Evolutionary conservation across 2,329 filamentous ascomycete genomes (phyloP).

Genomic region (Chlorencoelia australis): DNA sequence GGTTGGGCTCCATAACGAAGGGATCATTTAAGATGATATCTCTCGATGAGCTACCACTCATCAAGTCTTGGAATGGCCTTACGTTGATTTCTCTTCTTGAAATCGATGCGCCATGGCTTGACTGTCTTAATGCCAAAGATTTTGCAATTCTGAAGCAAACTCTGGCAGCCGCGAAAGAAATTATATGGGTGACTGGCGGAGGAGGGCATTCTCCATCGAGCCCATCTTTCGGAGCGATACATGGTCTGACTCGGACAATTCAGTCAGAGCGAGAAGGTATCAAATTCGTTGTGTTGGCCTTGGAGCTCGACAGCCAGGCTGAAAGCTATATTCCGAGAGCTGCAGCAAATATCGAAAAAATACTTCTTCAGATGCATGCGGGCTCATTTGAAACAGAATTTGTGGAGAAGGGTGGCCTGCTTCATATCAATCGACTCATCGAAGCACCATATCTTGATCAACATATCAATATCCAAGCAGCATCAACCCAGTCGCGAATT

Average conservation of each 20-base stretch:
- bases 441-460: not conserved
- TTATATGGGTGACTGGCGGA: not conserved
- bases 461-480: not conserved
- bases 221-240: not conserved
- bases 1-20: no score
- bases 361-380: no score
- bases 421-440: not conserved
- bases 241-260: not conserved
- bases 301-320: not conserved
- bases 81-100: not conserved
- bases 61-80: not conserved
- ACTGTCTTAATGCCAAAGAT: not conserved
- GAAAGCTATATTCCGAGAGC: no score
- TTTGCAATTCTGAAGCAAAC: not conserved
- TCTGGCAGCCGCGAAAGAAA: not conserved
- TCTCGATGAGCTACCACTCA: not conserved
- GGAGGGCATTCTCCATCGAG: no score
- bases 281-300: not conserved
- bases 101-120: not conserved
- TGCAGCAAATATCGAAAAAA: not conserved
- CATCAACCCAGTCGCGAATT: not conserved
- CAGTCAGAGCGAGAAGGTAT: not conserved
- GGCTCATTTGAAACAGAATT: slow-evolving; percentile 9
- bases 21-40: no score
- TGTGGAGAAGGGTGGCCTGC: not conserved